Evolutionary conservation across 2,329 filamentous ascomycete genomes (phyloP).

Genomic region (Ascocoryne sarcoides): DNA sequence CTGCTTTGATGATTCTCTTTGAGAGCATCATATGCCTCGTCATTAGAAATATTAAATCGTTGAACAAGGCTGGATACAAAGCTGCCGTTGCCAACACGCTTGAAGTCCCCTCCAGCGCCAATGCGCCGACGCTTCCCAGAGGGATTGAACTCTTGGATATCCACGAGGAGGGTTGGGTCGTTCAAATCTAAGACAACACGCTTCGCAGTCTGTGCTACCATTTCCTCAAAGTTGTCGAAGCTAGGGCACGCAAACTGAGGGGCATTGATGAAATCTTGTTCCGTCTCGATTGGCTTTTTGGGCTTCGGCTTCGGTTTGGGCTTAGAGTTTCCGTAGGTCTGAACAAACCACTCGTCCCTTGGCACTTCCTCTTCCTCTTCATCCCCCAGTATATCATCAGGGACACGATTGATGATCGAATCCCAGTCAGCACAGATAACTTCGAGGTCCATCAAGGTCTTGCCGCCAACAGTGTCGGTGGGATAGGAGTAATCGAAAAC

Average conservation of each 20-base stretch:
- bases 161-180: slow-evolving; percentile 78
- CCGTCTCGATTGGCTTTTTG: slow-evolving; percentile 43
- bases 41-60: slow-evolving; percentile 93
- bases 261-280: slow-evolving; percentile 50
- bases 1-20: slow-evolving; percentile 98
- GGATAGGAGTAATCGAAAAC: slow-evolving; percentile 45
- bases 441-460: slow-evolving; percentile 71
- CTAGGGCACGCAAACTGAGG: slow-evolving; percentile 56
- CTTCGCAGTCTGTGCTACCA: slow-evolving; percentile 65
- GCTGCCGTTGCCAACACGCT: slow-evolving; percentile 59
- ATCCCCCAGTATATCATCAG: slow-evolving; percentile 19
- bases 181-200: slow-evolving; percentile 78
- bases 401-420: slow-evolving; percentile 41
- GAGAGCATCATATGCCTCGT: slow-evolving; percentile 87
- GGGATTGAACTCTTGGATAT: slow-evolving; percentile 60
- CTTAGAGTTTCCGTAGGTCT: slow-evolving; percentile 41
- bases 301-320: slow-evolving; percentile 64
- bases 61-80: slow-evolving; percentile 65
- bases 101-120: slow-evolving; percentile 40
- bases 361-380: slow-evolving; percentile 33
- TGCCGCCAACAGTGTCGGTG: slow-evolving; percentile 61
- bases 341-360: slow-evolving; percentile 55
- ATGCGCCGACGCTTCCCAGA: slow-evolving; percentile 45
- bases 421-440: slow-evolving; percentile 85
- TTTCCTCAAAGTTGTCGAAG: slow-evolving; percentile 72